These are phyloP conservation scores for Rubus idaeus DNA, from an alignment of 306 rosid genomes.

Conservation along the genomic window DNA sequence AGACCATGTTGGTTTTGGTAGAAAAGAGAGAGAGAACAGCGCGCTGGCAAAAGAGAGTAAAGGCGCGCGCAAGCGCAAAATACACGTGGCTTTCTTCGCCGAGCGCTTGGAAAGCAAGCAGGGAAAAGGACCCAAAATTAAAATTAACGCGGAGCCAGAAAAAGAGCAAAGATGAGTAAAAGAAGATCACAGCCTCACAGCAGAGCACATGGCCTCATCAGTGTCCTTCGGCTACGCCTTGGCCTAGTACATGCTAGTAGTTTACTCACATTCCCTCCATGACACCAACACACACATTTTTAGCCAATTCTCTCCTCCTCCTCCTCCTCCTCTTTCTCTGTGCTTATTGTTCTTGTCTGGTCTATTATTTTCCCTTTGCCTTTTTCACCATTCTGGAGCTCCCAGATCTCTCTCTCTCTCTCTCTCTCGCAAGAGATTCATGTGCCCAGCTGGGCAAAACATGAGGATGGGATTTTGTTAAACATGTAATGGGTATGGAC, in stretches of 20 bases:
- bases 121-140: background rate
- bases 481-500: too few relatives aligned
- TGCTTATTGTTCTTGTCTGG: background rate
- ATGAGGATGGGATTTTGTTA: background rate
- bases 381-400: background rate
- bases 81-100: background rate
- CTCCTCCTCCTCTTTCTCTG: conserved; percentile 9
- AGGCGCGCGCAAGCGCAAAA: background rate
- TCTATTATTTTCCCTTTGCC: background rate
- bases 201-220: conserved; percentile 57
- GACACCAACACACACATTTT: background rate
- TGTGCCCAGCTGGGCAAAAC: background rate
- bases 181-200: too few relatives aligned
- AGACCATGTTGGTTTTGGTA: background rate
- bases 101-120: conserved; percentile 25
- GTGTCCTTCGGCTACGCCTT: conserved; percentile 26
- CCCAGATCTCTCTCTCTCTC: background rate
- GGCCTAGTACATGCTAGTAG: background rate
- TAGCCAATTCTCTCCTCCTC: background rate
- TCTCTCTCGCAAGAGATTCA: background rate
- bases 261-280: conserved; percentile 42
- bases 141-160: conserved; percentile 30
- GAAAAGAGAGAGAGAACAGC: background rate
- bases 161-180: conserved; percentile 6
- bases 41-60: background rate